Evolutionary conservation across 371 early-diverging fungal genomes (phyloP).

Genomic region (Lichtheimia ramosa): DNA sequence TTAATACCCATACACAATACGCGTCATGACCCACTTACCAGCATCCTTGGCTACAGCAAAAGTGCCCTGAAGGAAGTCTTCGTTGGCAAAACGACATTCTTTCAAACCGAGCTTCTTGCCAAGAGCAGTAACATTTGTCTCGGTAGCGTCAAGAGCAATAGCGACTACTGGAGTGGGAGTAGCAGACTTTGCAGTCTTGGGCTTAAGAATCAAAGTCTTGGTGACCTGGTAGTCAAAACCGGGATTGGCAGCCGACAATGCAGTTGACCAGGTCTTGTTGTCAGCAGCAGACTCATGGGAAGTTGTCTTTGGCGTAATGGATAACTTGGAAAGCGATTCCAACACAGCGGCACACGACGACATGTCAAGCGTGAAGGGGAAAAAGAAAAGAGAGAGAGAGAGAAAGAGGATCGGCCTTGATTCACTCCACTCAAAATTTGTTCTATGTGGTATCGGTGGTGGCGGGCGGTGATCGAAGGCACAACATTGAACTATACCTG

Average conservation of each 20-base stretch:
- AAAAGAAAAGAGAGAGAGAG: neutral
- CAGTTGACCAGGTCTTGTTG: slow-evolving; percentile 56
- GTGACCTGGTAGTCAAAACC: slow-evolving; percentile 37
- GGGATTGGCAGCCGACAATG: slow-evolving; percentile 27
- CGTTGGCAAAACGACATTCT: slow-evolving; percentile 70
- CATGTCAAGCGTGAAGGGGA: neutral
- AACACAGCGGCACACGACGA: slow-evolving; percentile 28
- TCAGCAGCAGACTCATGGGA: slow-evolving; percentile 56
- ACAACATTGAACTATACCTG: too few species aligned
- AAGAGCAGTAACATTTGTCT: slow-evolving; percentile 54
- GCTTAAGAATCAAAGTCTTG: slow-evolving; percentile 72
- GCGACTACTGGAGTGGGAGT: slow-evolving; percentile 64
- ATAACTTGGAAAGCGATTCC: slow-evolving; percentile 41
- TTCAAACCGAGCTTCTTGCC: slow-evolving; percentile 63
- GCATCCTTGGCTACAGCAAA: slow-evolving; percentile 59
- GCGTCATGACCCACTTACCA: slow-evolving; percentile 12
- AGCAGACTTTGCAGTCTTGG: slow-evolving; percentile 70
- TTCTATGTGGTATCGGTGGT: too few species aligned
- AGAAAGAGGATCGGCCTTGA: too few species aligned
- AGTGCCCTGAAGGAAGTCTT: slow-evolving; percentile 54
- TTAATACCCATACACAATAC: too few species aligned
- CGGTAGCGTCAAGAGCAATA: slow-evolving; percentile 57
- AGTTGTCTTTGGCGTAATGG: slow-evolving; percentile 40
- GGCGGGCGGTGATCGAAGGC: too few species aligned
- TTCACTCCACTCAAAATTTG: too few species aligned